A percentile compares a stretch with the other conserved stretches of the same genome.
Conservation (phyloP, 2,329 filamentous ascomycete species). For the Pezicula neosporulosa region DNA sequence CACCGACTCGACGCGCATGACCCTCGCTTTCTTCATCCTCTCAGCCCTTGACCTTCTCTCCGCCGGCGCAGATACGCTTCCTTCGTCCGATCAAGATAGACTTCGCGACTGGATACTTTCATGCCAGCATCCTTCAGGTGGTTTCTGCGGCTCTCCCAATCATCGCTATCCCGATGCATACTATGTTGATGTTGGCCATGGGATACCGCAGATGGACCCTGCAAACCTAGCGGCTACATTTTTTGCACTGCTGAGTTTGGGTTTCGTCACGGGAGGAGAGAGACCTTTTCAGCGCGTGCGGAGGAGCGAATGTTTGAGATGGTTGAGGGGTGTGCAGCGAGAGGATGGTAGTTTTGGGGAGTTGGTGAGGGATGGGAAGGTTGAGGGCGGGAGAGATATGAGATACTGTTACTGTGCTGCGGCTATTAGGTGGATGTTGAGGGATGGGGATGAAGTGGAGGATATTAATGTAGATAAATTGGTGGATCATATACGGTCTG, state of each 20-base stretch:
- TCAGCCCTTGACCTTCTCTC: conserved; percentile 80
- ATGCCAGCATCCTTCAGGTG: conserved; percentile 81
- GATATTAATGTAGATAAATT: conserved; percentile 73
- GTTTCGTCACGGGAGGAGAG: conserved; percentile 46
- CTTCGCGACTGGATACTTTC: conserved; percentile 76
- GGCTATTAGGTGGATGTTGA: conserved; percentile 77
- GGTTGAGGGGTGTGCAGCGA: conserved; percentile 75
- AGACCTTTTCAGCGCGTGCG: conserved; percentile 57
- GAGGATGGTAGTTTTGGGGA: conserved; percentile 90
- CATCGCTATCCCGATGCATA: conserved; percentile 40
- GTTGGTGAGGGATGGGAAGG: conserved; percentile 52
- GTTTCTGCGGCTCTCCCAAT: conserved; percentile 83
- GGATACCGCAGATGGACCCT: conserved; percentile 62
- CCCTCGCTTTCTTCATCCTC: conserved; percentile 84
- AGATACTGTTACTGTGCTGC: conserved; percentile 85
- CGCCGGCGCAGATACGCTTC: conserved; percentile 50
- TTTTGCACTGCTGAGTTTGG: conserved; percentile 77
- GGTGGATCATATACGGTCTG: conserved; percentile 65
- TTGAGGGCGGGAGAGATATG: conserved; percentile 81
- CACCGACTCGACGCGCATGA: conserved; percentile 88
- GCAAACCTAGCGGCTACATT: conserved; percentile 85
- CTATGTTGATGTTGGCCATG: conserved; percentile 31
- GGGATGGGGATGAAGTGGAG: conserved; percentile 53
- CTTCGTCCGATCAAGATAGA: conserved; percentile 42
- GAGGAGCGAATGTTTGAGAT: conserved; percentile 63